Conservation (phyloP, 1,139 yeast species). For the Hemisphaericaspora subhashii region DNA sequence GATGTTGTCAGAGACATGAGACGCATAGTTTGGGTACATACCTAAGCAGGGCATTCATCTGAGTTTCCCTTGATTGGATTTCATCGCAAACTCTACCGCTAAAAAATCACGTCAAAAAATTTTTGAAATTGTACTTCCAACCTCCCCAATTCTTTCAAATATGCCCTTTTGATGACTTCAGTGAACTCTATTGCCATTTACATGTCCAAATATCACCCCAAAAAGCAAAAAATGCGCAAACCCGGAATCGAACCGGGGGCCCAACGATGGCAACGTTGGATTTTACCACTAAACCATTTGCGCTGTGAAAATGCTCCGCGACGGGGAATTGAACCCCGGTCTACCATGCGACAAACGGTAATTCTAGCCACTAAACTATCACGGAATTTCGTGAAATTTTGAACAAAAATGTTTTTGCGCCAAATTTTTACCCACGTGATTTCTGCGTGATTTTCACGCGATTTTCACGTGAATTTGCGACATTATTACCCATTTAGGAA, state of each 20-base stretch:
- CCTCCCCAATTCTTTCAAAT: too few relatives aligned
- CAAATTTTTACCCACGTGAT: too few relatives aligned
- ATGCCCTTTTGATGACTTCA: too few relatives aligned
- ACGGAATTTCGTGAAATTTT: constrained; percentile 12
- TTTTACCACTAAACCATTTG: constrained; percentile 19
- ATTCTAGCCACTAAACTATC: constrained; percentile 17
- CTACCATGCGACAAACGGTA: constrained; percentile 15
- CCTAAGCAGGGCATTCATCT: too few relatives aligned
- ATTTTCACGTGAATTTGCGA: neutral
- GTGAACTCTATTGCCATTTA: too few relatives aligned
- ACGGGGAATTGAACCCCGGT: constrained; percentile 31
- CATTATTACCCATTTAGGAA: neutral
- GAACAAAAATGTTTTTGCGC: too few relatives aligned
- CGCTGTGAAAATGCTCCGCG: constrained; percentile 27
- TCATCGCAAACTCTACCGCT: too few relatives aligned
- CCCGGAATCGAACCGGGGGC: constrained; percentile 21
- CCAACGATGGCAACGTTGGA: constrained; percentile 21
- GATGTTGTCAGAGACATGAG: too few relatives aligned
- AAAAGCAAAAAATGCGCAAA: constrained; percentile 14
- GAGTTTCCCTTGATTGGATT: too few relatives aligned
- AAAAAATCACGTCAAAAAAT: too few relatives aligned
- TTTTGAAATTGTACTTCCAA: too few relatives aligned
- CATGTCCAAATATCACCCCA: neutral
- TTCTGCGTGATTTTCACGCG: neutral
- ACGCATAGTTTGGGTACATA: too few relatives aligned